These are phyloP conservation scores for Fusarium poae DNA, from an alignment of 2,329 filamentous ascomycete genomes.

Conservation along the genomic window DNA sequence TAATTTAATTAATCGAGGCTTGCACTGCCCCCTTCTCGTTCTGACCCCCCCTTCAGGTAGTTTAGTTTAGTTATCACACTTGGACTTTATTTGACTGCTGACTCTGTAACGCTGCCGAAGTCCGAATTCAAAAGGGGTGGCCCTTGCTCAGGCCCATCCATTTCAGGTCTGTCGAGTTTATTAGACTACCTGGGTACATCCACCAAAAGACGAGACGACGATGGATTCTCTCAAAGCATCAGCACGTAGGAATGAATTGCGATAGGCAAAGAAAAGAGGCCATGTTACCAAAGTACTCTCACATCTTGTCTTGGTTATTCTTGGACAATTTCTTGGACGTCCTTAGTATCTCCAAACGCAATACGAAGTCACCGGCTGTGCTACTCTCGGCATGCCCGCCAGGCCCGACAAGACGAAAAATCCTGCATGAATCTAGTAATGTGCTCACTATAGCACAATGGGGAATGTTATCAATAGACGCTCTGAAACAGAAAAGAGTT, in stretches of 20 bases:
- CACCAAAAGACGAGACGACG: not conserved
- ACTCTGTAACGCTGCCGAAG: conserved; percentile 36
- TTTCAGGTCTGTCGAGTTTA: conserved; percentile 26
- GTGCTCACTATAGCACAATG: conserved; percentile 16
- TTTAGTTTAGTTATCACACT: not conserved
- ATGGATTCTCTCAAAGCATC: not conserved
- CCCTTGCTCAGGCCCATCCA: conserved; percentile 15
- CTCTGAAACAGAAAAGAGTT: conserved; percentile 10
- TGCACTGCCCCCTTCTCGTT: conserved; percentile 37
- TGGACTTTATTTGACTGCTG: not conserved
- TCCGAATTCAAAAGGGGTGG: conserved; percentile 21
- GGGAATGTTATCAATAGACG: conserved; percentile 27
- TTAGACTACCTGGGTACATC: not conserved
- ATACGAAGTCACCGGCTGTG: not conserved
- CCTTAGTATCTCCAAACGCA: not conserved
- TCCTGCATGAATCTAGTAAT: conserved; percentile 11
- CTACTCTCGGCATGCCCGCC: conserved; percentile 21
- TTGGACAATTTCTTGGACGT: conserved; percentile 15
- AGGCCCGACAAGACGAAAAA: not conserved
- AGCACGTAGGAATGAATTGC: conserved; percentile 5
- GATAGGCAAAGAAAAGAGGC: conserved; percentile 14
- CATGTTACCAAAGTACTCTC: conserved; percentile 10
- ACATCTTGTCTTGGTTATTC: conserved; percentile 22
- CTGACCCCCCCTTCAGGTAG: not conserved
- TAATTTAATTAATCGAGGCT: conserved; percentile 45